Evolutionary conservation across 202 grass and related monocot genomes (phyloP).

Genomic region (Sporobolus alterniflorus): DNA sequence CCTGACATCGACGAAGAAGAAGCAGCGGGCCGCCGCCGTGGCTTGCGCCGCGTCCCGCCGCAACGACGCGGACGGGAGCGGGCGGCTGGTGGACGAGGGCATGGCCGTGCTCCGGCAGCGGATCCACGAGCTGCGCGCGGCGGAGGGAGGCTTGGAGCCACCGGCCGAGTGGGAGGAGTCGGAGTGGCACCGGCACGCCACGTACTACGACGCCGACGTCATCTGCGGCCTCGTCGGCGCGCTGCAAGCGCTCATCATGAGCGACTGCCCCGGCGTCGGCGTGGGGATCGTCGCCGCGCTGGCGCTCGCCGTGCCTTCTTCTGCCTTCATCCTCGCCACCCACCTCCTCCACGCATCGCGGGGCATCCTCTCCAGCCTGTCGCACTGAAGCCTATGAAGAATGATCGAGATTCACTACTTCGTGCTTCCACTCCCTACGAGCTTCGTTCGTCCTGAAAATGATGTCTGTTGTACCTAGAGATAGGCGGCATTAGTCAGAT

Average conservation of each 20-base stretch:
- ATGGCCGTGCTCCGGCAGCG: slow-evolving; percentile 59
- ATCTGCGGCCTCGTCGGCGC: slow-evolving; percentile 33
- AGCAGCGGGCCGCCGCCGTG: not conserved
- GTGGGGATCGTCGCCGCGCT: slow-evolving; percentile 35
- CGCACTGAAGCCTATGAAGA: too few relatives aligned
- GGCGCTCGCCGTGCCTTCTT: slow-evolving; percentile 43
- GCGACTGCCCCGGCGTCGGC: slow-evolving; percentile 43
- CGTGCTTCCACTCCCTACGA: too few relatives aligned
- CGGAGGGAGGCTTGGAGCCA: slow-evolving; percentile 45
- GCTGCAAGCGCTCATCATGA: slow-evolving; percentile 59
- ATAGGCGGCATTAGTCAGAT: too few relatives aligned
- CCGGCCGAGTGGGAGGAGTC: slow-evolving; percentile 59
- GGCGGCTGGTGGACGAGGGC: slow-evolving; percentile 55
- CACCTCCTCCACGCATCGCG: slow-evolving; percentile 9
- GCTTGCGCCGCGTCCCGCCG: not conserved
- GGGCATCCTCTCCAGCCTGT: not conserved
- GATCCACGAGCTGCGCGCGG: slow-evolving; percentile 57
- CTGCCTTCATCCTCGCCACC: slow-evolving; percentile 1
- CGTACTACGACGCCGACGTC: slow-evolving; percentile 68
- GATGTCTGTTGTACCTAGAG: too few relatives aligned
- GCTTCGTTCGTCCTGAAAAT: too few relatives aligned
- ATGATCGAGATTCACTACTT: too few relatives aligned
- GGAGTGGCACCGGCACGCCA: slow-evolving; percentile 65
- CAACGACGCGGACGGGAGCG: slow-evolving; percentile 22
- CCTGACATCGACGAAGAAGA: not conserved